Base-by-base conservation (phyloP, 495 filamentous ascomycete species). In the Daldinia loculata region DNA sequence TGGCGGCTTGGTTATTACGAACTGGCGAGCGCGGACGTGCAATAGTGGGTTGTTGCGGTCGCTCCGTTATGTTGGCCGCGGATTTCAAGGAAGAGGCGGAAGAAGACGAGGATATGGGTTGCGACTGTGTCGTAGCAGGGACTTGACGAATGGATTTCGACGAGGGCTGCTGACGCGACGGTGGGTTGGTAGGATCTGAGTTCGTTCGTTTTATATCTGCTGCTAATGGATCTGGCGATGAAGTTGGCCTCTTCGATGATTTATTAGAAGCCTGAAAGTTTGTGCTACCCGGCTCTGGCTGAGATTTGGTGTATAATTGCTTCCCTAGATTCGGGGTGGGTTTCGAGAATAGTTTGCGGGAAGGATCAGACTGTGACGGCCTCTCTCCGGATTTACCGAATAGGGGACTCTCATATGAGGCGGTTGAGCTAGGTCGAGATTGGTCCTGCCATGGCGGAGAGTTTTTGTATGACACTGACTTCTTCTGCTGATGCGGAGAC, bases 401-500 rank as follows among this genome's bases (percentile, higher is more conserved):
- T 1, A 77, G 39, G 1, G 75, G 75, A n/a, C 75, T 77, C 48
- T 77, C 75, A 24, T 77, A 77, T 7, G 75, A 77, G 8, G 75
- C 56, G 0, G 70, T 77, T 48, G 74, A 77, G 62, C 63, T 56
- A 3, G 62, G 67, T 61, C 72, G 19, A 51, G 36, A 39, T 51
- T 56, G 67, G 5, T 75, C 72, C 11, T 71, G 69, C 62, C 62
- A 69, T 19, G 43, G 61, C 6, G 65, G 67, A 2, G 71, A 74
- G 4, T 48, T 41, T 15, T 66, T 73, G 32, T 7, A 36, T 9
- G 48, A 27, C 4, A 63, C 19, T 4, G 56, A 50, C 11, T 29
- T 67, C 56, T 66, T 68, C 56, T 64, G 45, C 27, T 66, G 61
- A 12, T 66, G 67, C 29, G 29, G 66, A 6, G 34, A 36, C 34